phyloP scores from a whole-genome alignment of 1,284 basidiomycete genomes.

The Meripilus lineatus region DNA sequence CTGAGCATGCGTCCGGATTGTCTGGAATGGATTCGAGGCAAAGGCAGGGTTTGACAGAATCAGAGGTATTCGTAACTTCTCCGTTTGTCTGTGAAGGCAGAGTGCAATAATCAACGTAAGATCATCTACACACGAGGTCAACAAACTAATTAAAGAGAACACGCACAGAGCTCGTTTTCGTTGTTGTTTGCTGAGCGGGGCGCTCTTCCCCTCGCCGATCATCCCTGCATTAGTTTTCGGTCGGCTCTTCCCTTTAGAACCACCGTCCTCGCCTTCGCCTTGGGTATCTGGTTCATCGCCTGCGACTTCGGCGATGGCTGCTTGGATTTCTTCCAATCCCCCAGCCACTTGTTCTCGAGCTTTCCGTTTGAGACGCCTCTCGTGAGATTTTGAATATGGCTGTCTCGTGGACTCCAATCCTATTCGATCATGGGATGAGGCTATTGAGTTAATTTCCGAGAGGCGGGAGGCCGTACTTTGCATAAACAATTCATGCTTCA shows the following conservation, averaged over 20 bases:
- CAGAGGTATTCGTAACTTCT: constrained; percentile 65
- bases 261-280: constrained; percentile 11
- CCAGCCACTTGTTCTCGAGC: constrained; percentile 64
- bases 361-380: constrained; percentile 65
- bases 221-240: constrained; percentile 36
- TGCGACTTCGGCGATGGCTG: constrained; percentile 48
- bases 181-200: constrained; percentile 58
- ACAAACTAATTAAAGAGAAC: constrained; percentile 4
- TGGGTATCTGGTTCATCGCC: constrained; percentile 14
- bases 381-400: constrained; percentile 75
- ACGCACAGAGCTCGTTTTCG: constrained; percentile 70
- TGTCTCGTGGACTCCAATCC: constrained; percentile 49
- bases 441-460: no score
- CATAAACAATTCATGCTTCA: constrained; percentile 62
- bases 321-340: constrained; percentile 54
- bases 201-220: constrained; percentile 67
- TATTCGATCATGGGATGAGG: constrained; percentile 30
- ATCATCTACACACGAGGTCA: neutral
- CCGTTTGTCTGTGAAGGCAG: constrained; percentile 45
- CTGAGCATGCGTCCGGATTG: constrained; percentile 74
- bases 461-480: constrained; percentile 1
- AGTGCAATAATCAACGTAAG: constrained; percentile 8
- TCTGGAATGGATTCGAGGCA: constrained; percentile 67
- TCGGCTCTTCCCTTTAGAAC: constrained; percentile 13
- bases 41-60: constrained; percentile 68